Base-by-base conservation (phyloP, 441 rosid species). In the Eruca vesicaria region DNA sequence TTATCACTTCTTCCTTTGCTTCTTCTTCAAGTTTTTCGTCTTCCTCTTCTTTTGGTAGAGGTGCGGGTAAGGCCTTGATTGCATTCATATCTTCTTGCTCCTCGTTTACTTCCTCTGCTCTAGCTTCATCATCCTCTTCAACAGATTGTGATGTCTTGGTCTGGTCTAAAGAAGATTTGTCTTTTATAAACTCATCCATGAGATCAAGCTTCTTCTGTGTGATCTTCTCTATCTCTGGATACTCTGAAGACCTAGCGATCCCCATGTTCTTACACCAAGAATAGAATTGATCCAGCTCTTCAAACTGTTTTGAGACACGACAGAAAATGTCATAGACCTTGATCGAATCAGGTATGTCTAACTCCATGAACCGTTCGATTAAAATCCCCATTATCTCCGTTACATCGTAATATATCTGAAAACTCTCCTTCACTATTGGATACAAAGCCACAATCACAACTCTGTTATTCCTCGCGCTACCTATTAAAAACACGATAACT, bases 361-460 rank as follows among this genome's bases (percentile, higher is more conserved):
- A 80, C 81, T 91, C 98, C 89, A 84, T 87, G 79, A 93, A 90
- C 18, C 97, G 92, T 21, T 95, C 97, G 3, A 93, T 82, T 14
- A 91, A 75, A 31, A 87, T 73, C 2, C 88, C 87, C 75, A 87
- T 61, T 63, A 93, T 85, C 56, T 91, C 92, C 2, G 88, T 83
- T 12, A 86, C 77, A 66, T 88, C 95, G 32, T 84, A 89, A 80
- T 95, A 92, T 36, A 87, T 68, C 66, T 88, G 90, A 80, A 88
- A 91, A 70, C 96, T 95, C 69, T 95, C 98, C 76, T 89, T 91
- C 60, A 89, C 84, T 14, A 84, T 63, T 1, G 90, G 94, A 75
- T 87, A 86, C 0, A 95, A 76, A 15, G 98, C 98, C 36, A 89
- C 94, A 5, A 80, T 72, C 72, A 93, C 92, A 35, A 95, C 87